These are phyloP conservation scores for Borealophlyctis nickersoniae DNA, from an alignment of 192 early-diverging fungal species.

Conservation along the genomic window DNA sequence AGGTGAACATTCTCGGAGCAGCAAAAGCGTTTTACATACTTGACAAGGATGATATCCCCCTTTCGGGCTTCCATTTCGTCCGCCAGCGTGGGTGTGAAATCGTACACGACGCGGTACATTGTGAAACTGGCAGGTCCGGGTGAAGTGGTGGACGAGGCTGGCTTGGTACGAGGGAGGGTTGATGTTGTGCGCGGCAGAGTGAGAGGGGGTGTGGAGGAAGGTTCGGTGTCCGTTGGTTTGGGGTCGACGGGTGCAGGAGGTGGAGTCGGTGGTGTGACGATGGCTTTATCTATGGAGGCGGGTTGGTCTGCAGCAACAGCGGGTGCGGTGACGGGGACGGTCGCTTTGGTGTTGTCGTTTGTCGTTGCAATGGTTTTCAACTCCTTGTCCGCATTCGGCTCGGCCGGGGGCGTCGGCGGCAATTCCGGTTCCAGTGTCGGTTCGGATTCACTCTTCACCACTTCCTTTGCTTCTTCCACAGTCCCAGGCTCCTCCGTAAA, in stretches of 20 bases:
- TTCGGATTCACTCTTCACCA: too few relatives aligned
- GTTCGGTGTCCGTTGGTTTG: too few relatives aligned
- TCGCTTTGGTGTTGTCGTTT: not conserved
- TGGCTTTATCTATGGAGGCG: not conserved
- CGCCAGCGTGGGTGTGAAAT: conserved; percentile 25
- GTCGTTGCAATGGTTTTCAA: not conserved
- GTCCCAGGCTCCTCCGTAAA: too few relatives aligned
- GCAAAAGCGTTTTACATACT: too few relatives aligned
- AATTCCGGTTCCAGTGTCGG: too few relatives aligned
- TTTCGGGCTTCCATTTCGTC: conserved; percentile 34
- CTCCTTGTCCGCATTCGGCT: not conserved
- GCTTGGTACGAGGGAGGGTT: not conserved
- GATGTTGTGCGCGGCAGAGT: too few relatives aligned
- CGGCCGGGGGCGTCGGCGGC: not conserved
- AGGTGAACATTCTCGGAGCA: too few relatives aligned
- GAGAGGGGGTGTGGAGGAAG: too few relatives aligned
- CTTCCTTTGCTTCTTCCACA: too few relatives aligned
- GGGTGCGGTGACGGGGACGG: not conserved
- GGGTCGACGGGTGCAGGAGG: too few relatives aligned
- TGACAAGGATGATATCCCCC: conserved; percentile 28
- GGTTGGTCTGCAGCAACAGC: not conserved
- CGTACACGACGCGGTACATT: conserved; percentile 23
- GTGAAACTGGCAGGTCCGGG: not conserved
- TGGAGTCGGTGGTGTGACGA: not conserved
- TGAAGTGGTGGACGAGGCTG: not conserved